A percentile compares a stretch with the other conserved stretches of the same genome.
Evolutionary conservation across 2,329 filamentous ascomycete species (phyloP).

Genomic region (Ascochyta pisi): DNA sequence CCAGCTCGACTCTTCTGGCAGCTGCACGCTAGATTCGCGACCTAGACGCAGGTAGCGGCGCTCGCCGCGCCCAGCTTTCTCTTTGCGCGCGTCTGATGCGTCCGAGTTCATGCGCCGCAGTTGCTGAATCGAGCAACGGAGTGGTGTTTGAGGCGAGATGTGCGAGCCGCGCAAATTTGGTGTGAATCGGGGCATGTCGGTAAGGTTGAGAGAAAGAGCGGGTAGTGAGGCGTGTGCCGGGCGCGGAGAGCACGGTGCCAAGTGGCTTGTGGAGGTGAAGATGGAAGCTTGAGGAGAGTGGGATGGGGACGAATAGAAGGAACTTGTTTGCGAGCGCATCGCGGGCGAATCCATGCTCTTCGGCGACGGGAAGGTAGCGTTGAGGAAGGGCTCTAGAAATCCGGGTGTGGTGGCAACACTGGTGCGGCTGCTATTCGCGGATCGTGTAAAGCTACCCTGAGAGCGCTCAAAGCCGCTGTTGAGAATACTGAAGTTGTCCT

Average conservation of each 20-base stretch:
- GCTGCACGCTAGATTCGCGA: conserved; percentile 43
- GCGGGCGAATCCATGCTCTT: conserved; percentile 16
- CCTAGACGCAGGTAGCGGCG: conserved; percentile 51
- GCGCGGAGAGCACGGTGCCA: conserved; percentile 33
- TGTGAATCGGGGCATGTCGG: conserved; percentile 28
- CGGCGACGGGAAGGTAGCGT: conserved; percentile 27
- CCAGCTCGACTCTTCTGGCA: conserved; percentile 42
- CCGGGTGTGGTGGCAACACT: conserved; percentile 18
- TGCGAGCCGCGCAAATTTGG: conserved; percentile 37
- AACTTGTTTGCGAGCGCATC: conserved; percentile 24
- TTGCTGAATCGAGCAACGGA: conserved; percentile 50
- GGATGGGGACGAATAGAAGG: conserved; percentile 19
- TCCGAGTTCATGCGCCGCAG: conserved; percentile 55
- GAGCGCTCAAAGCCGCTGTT: conserved; percentile 24
- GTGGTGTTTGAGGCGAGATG: conserved; percentile 33
- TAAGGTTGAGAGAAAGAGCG: conserved; percentile 30
- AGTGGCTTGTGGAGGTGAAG: neutral
- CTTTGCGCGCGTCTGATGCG: conserved; percentile 26
- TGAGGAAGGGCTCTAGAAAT: conserved; percentile 32
- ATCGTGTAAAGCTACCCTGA: conserved; percentile 14
- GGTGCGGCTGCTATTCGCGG: conserved; percentile 16
- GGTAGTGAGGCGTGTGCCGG: conserved; percentile 31
- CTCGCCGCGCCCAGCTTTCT: conserved; percentile 36
- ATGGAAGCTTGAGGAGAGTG: conserved; percentile 11
- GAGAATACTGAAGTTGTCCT: conserved; percentile 29